A percentile compares a stretch with the other conserved stretches of the same genome.
These are phyloP conservation scores for Aspergillus incahuasiensis DNA, from an alignment of 495 filamentous ascomycete species.

Conservation along the genomic window DNA sequence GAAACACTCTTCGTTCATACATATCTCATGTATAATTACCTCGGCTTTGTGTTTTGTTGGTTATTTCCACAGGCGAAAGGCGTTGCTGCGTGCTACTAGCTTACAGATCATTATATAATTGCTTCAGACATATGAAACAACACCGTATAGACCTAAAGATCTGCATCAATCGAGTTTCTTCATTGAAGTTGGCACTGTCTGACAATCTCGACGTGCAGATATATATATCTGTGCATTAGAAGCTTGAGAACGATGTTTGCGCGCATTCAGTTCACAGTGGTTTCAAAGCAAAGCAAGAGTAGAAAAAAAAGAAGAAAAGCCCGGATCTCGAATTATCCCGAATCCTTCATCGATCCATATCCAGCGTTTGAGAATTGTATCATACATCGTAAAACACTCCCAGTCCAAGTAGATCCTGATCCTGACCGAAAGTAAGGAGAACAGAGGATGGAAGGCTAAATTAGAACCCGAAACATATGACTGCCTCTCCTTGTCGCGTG, in stretches of 20 bases:
- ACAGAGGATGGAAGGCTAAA: background rate
- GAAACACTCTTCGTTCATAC: background rate
- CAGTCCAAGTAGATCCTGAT: background rate
- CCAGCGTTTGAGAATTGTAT: slow-evolving; percentile 10
- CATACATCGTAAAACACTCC: slow-evolving; percentile 19
- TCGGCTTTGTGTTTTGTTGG: background rate
- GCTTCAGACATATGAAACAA: too few species aligned
- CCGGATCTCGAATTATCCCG: background rate
- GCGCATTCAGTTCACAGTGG: background rate
- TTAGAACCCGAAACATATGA: background rate
- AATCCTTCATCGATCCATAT: background rate
- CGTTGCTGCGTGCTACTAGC: background rate
- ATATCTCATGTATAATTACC: background rate
- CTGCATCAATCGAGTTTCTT: too few species aligned
- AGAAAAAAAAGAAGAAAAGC: background rate
- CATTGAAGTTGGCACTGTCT: too few species aligned
- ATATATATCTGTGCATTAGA: too few species aligned
- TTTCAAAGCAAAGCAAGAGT: background rate
- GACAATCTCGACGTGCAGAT: too few species aligned
- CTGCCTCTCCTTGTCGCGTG: background rate
- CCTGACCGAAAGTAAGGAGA: background rate
- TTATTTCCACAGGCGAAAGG: background rate
- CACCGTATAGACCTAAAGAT: too few species aligned
- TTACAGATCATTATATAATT: background rate
- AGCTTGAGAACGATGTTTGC: background rate